Conservation (phyloP, 495 filamentous ascomycete species). For the Jackrogersella multiformis region DNA sequence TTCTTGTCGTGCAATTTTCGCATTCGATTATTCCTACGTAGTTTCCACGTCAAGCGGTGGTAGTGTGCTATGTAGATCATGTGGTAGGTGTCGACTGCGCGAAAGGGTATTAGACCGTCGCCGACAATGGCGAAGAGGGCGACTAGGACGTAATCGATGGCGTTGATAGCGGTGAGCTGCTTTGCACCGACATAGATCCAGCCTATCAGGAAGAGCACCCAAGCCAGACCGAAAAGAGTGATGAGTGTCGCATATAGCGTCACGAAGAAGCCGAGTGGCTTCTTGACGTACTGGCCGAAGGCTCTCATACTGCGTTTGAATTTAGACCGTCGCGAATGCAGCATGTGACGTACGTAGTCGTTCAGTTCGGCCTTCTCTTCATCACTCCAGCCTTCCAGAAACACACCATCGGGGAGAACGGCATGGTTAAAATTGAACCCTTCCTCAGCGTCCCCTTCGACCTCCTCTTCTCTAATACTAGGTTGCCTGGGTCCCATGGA, state of each 20-base stretch:
- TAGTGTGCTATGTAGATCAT: conserved; percentile 73
- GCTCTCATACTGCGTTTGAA: conserved; percentile 79
- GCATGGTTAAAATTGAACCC: conserved; percentile 54
- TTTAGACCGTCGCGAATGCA: conserved; percentile 78
- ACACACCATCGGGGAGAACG: conserved; percentile 69
- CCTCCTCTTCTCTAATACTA: conserved; percentile 8
- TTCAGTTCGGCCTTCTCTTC: conserved; percentile 77
- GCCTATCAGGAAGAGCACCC: conserved; percentile 86
- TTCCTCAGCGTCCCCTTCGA: conserved; percentile 39
- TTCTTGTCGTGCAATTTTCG: conserved; percentile 74
- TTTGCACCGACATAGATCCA: conserved; percentile 84
- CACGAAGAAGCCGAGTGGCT: conserved; percentile 78
- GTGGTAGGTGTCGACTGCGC: conserved; percentile 82
- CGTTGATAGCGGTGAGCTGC: conserved; percentile 73
- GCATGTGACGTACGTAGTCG: conserved; percentile 82
- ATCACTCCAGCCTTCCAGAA: conserved; percentile 72
- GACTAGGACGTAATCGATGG: conserved; percentile 81
- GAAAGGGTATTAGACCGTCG: conserved; percentile 79
- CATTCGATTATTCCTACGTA: conserved; percentile 68
- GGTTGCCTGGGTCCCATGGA: conserved; percentile 55
- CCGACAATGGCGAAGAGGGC: conserved; percentile 81
- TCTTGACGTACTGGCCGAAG: conserved; percentile 76
- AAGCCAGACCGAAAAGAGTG: conserved; percentile 80
- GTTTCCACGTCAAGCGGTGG: conserved; percentile 74
- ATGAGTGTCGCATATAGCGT: conserved; percentile 83